Conservation (phyloP, 2,329 filamentous ascomycete species). For the Neocucurbitaria cava region DNA sequence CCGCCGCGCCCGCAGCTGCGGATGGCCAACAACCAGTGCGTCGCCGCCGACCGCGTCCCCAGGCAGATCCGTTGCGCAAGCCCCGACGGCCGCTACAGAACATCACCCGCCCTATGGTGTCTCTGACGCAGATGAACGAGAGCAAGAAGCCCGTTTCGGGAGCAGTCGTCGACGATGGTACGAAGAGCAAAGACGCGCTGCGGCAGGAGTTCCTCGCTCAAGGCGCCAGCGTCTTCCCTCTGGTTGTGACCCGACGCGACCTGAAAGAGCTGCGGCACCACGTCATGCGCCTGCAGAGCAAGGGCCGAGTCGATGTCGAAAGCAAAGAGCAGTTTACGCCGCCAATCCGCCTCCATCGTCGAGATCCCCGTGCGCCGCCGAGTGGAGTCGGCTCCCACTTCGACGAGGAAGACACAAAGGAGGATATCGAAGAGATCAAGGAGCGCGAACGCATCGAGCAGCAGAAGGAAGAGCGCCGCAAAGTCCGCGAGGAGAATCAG, state of each 20-base stretch:
- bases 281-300: conserved; percentile 77
- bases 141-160: conserved; percentile 17
- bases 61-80: conserved; percentile 48
- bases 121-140: conserved; percentile 44
- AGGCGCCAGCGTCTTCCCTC: conserved; percentile 55
- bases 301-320: conserved; percentile 68
- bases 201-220: conserved; percentile 34
- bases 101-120: conserved; percentile 40
- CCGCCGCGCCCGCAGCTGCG: conserved; percentile 32
- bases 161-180: conserved; percentile 12
- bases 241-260: conserved; percentile 83
- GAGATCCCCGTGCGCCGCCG: conserved; percentile 76
- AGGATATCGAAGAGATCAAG: conserved; percentile 70
- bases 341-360: conserved; percentile 86
- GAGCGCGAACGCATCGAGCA: conserved; percentile 66
- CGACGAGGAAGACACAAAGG: conserved; percentile 65
- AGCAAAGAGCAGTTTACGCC: conserved; percentile 85
- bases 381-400: conserved; percentile 47
- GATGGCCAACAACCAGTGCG: conserved; percentile 42
- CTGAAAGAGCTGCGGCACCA: conserved; percentile 84
- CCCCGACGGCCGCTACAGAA: conserved; percentile 43
- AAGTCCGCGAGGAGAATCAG: conserved; percentile 83
- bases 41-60: conserved; percentile 42
- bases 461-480: conserved; percentile 77
- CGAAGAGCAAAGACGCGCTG: conserved; percentile 29